These are phyloP conservation scores for Cucumis variabilis DNA, from an alignment of 331 rosid species.

Conservation along the genomic window DNA sequence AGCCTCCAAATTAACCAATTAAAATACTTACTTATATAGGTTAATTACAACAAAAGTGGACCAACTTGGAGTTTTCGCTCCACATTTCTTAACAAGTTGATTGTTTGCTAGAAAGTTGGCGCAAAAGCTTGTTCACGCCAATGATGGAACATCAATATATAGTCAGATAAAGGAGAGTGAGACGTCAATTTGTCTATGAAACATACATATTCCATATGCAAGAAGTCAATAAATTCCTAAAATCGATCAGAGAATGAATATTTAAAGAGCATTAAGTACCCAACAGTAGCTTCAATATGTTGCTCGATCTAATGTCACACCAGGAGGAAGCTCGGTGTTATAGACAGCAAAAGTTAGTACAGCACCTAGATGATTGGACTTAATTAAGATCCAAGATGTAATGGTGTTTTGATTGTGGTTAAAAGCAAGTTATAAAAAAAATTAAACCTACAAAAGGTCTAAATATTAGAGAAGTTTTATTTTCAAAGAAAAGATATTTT, in stretches of 20 bases:
- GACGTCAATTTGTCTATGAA: conserved; percentile 29
- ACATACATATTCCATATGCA: background rate
- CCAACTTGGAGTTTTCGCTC: no score
- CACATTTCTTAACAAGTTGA: no score
- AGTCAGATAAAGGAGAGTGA: conserved; percentile 29
- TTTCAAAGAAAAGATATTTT: no score
- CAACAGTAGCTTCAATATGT: conserved; percentile 82
- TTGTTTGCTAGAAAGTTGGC: conserved; percentile 98
- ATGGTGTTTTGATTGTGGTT: no score
- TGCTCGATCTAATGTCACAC: conserved; percentile 74
- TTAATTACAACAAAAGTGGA: no score
- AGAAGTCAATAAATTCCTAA: no score
- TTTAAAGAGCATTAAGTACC: conserved; percentile 51
- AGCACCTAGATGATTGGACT: conserved; percentile 92
- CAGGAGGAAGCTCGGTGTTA: conserved; percentile 65
- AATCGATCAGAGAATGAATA: conserved; percentile 18
- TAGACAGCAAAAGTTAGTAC: conserved; percentile 96
- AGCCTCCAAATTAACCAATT: no score
- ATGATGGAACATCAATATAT: conserved; percentile 78
- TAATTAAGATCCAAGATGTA: no score
- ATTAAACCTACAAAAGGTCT: no score
- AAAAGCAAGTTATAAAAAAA: no score
- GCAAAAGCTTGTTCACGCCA: conserved; percentile 97
- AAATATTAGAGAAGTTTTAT: no score
- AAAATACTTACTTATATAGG: no score